phyloP scores from a whole-genome alignment of 139 green algal species.

The Volvox africanus region DNA sequence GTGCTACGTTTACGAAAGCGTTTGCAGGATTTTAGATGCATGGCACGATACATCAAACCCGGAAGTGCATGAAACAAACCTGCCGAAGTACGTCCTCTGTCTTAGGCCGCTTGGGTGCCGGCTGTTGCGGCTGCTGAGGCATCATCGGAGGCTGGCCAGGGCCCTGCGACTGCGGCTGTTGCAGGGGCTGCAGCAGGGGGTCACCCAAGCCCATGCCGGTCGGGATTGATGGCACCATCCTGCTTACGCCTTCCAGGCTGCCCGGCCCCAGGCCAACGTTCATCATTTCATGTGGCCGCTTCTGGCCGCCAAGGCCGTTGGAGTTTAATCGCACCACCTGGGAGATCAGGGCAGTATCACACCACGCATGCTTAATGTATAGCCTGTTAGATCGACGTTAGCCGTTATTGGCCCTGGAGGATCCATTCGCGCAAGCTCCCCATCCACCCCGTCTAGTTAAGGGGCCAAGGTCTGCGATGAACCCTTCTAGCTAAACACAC shows the following conservation, averaged over 20 bases:
- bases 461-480: too few relatives aligned
- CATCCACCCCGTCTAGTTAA: too few relatives aligned
- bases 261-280: background rate
- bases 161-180: conserved; percentile 48
- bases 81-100: conserved; percentile 41
- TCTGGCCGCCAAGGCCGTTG: conserved; percentile 20
- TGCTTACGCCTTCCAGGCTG: background rate
- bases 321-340: conserved; percentile 38
- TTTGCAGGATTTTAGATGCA: background rate
- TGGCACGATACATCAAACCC: background rate
- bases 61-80: background rate
- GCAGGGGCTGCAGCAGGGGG: conserved; percentile 54
- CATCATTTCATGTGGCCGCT: conserved; percentile 45
- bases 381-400: too few relatives aligned
- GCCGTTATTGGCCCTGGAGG: too few relatives aligned
- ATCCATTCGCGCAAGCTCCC: too few relatives aligned
- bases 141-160: background rate
- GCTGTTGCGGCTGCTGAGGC: background rate
- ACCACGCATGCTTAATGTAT: too few relatives aligned
- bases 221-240: conserved; percentile 31
- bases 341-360: too few relatives aligned
- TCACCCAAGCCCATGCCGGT: conserved; percentile 37
- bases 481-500: too few relatives aligned
- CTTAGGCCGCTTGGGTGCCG: conserved; percentile 24
- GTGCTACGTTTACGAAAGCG: too few relatives aligned